Conservation (phyloP, 208 protist species). For the Acanthamoeba healyi region DNA sequence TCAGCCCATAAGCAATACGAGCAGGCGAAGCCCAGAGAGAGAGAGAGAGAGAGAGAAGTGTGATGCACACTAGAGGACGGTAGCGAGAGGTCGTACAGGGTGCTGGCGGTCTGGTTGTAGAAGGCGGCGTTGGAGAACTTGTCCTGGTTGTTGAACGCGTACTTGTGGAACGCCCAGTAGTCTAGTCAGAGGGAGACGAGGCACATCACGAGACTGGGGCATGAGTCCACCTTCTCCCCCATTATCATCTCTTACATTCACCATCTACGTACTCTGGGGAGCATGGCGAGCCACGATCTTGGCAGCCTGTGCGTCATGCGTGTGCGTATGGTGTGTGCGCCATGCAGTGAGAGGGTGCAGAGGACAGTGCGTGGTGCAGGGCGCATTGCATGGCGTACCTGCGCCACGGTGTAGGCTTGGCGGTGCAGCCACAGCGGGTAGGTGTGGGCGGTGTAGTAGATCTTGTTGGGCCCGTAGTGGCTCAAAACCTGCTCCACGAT, state of each 20-base stretch:
- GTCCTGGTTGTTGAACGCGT: slow-evolving; percentile 31
- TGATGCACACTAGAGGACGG: slow-evolving; percentile 63
- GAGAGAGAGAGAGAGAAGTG: background rate
- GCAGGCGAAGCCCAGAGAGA: background rate
- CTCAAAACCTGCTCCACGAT: slow-evolving; percentile 40
- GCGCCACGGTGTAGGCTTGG: slow-evolving; percentile 50
- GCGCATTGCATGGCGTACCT: background rate
- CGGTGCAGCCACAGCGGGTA: slow-evolving; percentile 68
- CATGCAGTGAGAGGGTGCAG: background rate
- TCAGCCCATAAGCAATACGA: background rate
- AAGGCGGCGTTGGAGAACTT: slow-evolving; percentile 41
- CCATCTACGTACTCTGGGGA: background rate
- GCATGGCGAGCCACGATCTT: background rate
- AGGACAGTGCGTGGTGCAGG: background rate
- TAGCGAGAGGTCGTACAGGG: background rate
- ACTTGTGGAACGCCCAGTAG: background rate
- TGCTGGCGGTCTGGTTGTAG: slow-evolving; percentile 17
- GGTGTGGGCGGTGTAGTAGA: slow-evolving; percentile 52
- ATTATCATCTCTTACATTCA: too few species aligned
- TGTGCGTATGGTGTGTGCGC: background rate
- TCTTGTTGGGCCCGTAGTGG: slow-evolving; percentile 42
- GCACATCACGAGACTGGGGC: background rate
- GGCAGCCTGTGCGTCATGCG: background rate
- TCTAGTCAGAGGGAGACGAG: background rate
- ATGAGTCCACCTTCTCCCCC: too few species aligned